Base-by-base conservation (phyloP, 2,329 filamentous ascomycete species). In the Trichophyton simii region DNA sequence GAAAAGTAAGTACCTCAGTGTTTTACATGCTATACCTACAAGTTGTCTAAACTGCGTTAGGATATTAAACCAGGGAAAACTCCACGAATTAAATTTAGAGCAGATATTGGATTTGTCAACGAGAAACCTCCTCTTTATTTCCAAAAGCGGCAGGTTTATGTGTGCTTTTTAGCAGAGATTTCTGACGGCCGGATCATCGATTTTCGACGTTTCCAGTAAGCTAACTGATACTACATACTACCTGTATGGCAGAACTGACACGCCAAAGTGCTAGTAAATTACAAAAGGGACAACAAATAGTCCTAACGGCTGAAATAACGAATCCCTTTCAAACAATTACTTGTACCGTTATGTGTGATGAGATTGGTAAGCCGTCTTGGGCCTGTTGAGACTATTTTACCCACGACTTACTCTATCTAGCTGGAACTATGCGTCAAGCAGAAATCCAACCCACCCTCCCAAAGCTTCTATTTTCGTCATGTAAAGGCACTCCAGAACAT, bases 281-380 rank as follows among this genome's bases (percentile, higher is more conserved):
- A 7, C 78, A 80, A n/a, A 79, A 78, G 3, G 81, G 80, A 0
- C 82, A 86, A 25, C 80, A 85, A 8, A 69, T 91, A 1, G 72
- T 78, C 0, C 86, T 87, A 64, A 81, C 74, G 20, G 81, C 85
- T 0, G 75, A 81, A 0, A 70, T 90, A 20, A 79, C 72, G 0
- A 75, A 75, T 3, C 70, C 77, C 0, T 80, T 82, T 18, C 82
- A 87, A 61, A 75, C 79, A 2, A 81, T 94, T 38, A 79, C 79
- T 25, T 89, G 85, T 63, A 83, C 86, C 69, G 78, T 91, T 57
- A 88, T 89, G 72, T 97, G 91, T 66, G 92, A 96, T 73, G 86
- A 90, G 50, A 87, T 97, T 67, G 89, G 82, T 83, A 71, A 64
- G 74, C 63, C 6, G 11, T n/a, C 41, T n/a, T 15, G 3, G 4